Conservation (phyloP, 495 filamentous ascomycete species). For the Penicillium goetzii region DNA sequence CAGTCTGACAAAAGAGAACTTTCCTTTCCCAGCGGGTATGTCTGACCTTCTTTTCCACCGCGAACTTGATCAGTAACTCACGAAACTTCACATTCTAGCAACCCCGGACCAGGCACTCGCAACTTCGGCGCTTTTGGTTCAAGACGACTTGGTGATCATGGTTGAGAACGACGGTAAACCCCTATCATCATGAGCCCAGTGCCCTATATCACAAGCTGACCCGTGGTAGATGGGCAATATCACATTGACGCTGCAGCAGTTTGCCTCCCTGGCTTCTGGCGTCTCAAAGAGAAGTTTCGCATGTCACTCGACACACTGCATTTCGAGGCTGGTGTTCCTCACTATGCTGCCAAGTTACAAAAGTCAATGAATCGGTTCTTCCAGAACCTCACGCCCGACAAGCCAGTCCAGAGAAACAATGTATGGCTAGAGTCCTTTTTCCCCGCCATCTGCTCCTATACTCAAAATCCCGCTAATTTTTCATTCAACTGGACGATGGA, state of each 20-base stretch:
- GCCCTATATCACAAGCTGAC: neutral
- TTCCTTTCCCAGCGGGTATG: conserved; percentile 65
- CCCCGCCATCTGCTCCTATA: neutral
- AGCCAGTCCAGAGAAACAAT: conserved; percentile 58
- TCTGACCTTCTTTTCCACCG: neutral
- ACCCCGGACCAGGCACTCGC: conserved; percentile 61
- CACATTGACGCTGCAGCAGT: conserved; percentile 73
- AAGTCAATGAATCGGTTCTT: conserved; percentile 75
- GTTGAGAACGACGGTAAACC: conserved; percentile 57
- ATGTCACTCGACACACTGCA: conserved; percentile 77
- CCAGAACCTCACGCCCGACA: conserved; percentile 56
- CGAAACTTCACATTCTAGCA: neutral
- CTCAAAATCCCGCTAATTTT: conserved; percentile 45
- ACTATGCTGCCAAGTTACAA: conserved; percentile 69
- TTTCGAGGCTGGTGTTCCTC: conserved; percentile 72
- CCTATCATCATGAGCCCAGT: neutral
- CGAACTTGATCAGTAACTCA: neutral
- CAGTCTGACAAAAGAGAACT: conserved; percentile 63
- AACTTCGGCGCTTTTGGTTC: conserved; percentile 64
- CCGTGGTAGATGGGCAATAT: conserved; percentile 61
- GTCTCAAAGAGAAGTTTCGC: conserved; percentile 72
- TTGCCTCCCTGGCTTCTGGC: conserved; percentile 75
- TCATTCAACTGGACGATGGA: conserved; percentile 67
- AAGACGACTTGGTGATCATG: conserved; percentile 81
- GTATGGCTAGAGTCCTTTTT: neutral